Conservation (phyloP, 2,329 filamentous ascomycete species). For the Scorias spongiosa region DNA sequence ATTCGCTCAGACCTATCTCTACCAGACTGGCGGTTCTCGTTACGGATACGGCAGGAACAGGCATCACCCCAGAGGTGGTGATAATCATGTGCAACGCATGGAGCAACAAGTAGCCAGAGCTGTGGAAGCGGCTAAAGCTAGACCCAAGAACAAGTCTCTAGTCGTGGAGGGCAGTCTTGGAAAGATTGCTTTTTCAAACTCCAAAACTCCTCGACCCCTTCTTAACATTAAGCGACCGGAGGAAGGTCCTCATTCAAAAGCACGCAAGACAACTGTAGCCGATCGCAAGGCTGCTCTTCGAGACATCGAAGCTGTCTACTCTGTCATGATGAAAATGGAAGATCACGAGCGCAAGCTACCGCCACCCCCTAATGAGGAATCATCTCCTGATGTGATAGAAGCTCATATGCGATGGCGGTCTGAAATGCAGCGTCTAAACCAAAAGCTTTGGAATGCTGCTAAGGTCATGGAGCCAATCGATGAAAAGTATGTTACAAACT, state of each 20-base stretch:
- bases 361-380: constrained; percentile 46
- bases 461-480: constrained; percentile 89
- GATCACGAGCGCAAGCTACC: constrained; percentile 77
- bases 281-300: constrained; percentile 71
- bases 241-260: constrained; percentile 33
- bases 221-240: constrained; percentile 90
- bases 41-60: constrained; percentile 50
- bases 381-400: constrained; percentile 54
- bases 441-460: constrained; percentile 67
- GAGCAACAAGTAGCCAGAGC: constrained; percentile 96
- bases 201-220: constrained; percentile 87
- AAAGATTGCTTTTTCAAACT: constrained; percentile 98
- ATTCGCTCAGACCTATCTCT: constrained; percentile 94
- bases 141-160: constrained; percentile 93
- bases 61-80: constrained; percentile 65
- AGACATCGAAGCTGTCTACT: constrained; percentile 81
- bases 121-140: constrained; percentile 91
- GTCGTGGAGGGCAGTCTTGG: constrained; percentile 92
- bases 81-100: constrained; percentile 98
- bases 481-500: constrained; percentile 25
- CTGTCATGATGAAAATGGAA: constrained; percentile 80
- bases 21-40: constrained; percentile 79
- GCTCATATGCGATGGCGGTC: constrained; percentile 68
- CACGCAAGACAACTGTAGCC: constrained; percentile 41
- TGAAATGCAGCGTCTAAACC: constrained; percentile 54